Evolutionary conservation across 306 rosid species (phyloP).

Genomic region (Gynostemma pentaphyllum): DNA sequence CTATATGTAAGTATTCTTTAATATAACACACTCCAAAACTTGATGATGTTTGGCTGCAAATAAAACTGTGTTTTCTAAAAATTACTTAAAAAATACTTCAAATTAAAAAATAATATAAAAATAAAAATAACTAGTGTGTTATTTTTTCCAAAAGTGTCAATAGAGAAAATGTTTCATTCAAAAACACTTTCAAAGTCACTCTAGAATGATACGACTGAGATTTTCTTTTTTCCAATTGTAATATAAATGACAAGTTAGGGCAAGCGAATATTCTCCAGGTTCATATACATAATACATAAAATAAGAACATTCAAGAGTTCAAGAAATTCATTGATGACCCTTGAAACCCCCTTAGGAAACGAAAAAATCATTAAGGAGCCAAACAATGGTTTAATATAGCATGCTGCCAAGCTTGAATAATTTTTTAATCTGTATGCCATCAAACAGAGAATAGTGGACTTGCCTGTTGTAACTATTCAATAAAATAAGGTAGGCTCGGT

Average conservation of each 20-base stretch:
- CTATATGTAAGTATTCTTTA: too few species aligned
- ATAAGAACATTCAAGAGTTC: background rate
- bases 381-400: too few species aligned
- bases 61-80: too few species aligned
- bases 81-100: too few species aligned
- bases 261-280: background rate
- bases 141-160: too few species aligned
- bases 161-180: too few species aligned
- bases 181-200: background rate
- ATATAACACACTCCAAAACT: background rate
- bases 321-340: background rate
- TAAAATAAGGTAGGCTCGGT: slow-evolving; percentile 51
- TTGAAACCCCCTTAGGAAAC: too few species aligned
- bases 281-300: background rate
- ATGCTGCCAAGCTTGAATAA: too few species aligned
- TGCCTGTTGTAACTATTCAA: slow-evolving; percentile 47
- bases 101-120: too few species aligned
- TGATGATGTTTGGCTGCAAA: background rate
- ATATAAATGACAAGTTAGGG: background rate
- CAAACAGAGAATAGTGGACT: slow-evolving; percentile 17
- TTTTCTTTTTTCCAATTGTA: background rate
- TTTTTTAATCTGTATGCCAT: background rate
- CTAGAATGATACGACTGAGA: background rate
- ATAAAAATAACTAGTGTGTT: too few species aligned
- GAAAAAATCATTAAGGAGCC: too few species aligned